Base-by-base conservation (phyloP, 345 rosid genomes). In the Boechera stricta region DNA sequence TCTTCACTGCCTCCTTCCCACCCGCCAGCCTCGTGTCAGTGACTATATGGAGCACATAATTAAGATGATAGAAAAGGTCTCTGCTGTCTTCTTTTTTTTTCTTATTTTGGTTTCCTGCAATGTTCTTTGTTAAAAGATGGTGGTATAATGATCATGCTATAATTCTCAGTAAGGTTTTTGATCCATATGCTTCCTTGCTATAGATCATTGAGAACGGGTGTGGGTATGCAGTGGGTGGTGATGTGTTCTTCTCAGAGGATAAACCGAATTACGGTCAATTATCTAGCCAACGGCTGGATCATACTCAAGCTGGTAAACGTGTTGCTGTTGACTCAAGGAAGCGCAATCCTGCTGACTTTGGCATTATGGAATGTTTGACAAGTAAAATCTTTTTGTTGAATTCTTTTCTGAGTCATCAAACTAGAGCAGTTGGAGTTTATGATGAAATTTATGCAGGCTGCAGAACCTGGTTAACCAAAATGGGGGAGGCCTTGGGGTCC, bases 311-410 rank as follows among this genome's bases (percentile, higher is more conserved):
- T 55, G 94, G 92, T 72, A 88, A 86, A 62, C 89, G 91, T 52
- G 88, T 90, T 58, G 87, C 85, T 6, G 87, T 92, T 59, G 96
- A 90, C 77, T 53, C 86, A 12, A 86, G 91, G 64, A 92, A 90
- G 67, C 85, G 74, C 18, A 45, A 45, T 45, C 51, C 51, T 45
- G 49, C 49, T 5, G 49, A 45, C 49, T 45, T 45, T 45, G 24
- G 49, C 49, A 5, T 45, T 45, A 45, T 13, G 49, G 49, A 45
- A 45, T 16, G 49, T 45, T 45, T 13, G 49, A 45, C 49, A 44
- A 44, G 16, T 13, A 0, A 4, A 12, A 4, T 44, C 1, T 3
- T 44, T 13, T 44, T 45, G n/a, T 45, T 13, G 7, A 45, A 15
- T 45, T 45, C 49, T 45, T 13, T 13, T 5, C 16, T 45, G 16